Evolutionary conservation across 345 rosid genomes (phyloP).

Genomic region (Salix arbutifolia): DNA sequence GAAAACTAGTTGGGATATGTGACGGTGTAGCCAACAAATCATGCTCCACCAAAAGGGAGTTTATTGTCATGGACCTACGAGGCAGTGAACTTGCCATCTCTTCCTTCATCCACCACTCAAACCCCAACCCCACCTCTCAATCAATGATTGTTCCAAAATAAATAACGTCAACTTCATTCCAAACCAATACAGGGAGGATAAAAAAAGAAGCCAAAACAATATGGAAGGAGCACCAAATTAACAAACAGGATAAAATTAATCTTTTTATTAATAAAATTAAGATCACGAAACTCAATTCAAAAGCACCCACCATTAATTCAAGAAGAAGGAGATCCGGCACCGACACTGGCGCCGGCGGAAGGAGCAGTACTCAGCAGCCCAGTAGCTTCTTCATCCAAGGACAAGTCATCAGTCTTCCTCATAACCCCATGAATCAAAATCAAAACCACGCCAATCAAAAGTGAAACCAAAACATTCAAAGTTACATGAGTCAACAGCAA

Average conservation of each 20-base stretch:
- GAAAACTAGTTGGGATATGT: no score
- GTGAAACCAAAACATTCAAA: conserved; percentile 48
- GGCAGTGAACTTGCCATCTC: no score
- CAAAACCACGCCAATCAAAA: conserved; percentile 44
- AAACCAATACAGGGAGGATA: not conserved
- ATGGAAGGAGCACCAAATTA: not conserved
- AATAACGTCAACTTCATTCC: not conserved
- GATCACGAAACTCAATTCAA: no score
- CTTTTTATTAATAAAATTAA: not conserved
- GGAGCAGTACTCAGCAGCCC: conserved; percentile 24
- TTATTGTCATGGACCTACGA: no score
- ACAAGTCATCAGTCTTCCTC: conserved; percentile 62
- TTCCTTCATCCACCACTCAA: no score
- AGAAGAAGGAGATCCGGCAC: conserved; percentile 27
- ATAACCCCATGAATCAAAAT: conserved; percentile 57
- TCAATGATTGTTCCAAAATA: no score
- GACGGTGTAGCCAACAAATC: no score
- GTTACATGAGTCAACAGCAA: conserved; percentile 66
- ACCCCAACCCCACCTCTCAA: no score
- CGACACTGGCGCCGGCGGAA: not conserved
- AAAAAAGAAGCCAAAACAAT: not conserved
- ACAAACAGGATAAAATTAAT: not conserved
- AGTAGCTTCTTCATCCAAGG: conserved; percentile 53
- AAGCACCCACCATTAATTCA: not conserved
- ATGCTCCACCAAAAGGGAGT: no score